Evolutionary conservation across 441 rosid species (phyloP).

Genomic region (Populus hybrid): DNA sequence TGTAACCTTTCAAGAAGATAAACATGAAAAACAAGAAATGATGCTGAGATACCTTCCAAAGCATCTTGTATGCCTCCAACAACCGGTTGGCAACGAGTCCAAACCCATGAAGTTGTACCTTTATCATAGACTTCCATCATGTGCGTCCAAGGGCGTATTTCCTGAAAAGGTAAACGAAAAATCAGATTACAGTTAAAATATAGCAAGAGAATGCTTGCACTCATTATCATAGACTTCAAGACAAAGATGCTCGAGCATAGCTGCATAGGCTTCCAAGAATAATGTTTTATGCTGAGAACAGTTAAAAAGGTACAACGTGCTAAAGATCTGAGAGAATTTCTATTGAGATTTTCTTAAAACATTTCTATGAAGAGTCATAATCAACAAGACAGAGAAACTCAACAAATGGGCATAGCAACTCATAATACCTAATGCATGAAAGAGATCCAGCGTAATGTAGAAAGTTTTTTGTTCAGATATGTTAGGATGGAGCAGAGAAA

Average conservation of each 20-base stretch:
- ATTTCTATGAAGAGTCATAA: neutral
- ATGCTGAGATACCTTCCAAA: conserved; percentile 60
- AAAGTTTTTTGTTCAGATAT: neutral
- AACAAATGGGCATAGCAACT: neutral
- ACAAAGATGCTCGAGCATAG: neutral
- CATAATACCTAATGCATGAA: neutral
- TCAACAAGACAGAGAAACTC: conserved; percentile 2
- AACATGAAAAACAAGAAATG: neutral
- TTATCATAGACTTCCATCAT: no score
- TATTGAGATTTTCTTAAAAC: neutral
- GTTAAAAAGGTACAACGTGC: neutral
- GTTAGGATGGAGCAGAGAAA: neutral
- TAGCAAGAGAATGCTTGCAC: conserved; percentile 2
- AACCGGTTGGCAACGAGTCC: conserved; percentile 98
- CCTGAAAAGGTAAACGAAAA: conserved; percentile 33
- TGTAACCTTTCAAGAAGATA: neutral
- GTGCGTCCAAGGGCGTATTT: conserved; percentile 98
- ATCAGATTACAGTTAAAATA: conserved; percentile 3
- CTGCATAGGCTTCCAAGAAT: no score
- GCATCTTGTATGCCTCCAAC: conserved; percentile 97
- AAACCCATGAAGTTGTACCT: conserved; percentile 97
- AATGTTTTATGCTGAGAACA: neutral
- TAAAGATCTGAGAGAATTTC: neutral
- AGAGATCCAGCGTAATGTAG: neutral
- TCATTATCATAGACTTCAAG: neutral